Evolutionary conservation across 495 filamentous ascomycete species (phyloP), one percentile per base, ranked within the genome.

Genomic region (Elaphomyces granulatus): DNA sequence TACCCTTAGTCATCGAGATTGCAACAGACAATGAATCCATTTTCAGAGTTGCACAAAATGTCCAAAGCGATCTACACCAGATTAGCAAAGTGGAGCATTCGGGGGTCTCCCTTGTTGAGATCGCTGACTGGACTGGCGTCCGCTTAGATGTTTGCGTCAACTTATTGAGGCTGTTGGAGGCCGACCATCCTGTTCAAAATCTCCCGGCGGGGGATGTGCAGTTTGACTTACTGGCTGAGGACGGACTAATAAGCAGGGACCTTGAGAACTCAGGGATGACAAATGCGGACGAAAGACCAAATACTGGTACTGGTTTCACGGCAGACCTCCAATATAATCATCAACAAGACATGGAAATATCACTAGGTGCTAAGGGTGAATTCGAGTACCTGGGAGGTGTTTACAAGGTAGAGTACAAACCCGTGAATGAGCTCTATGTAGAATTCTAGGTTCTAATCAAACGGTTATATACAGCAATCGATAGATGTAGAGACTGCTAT

Each of bases 91-190:
- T 46, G 7, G 56, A 56, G 28, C 46, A 60, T 34, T 45, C 53
- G 9, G 37, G 47, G 8, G 55, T 59, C 3, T 60, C 56, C 18
- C 46, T 62, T 3, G 7, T 45, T 4, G 58, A 62, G 37, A 60
- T 62, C 44, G 46, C 44, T 15, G 53, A 53, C 34, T 62, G 58
- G 58, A 60, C 58, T 3, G 56, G 58, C 15, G 48, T 60, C n/a
- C 46, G 40, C 20, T 47, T 62, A 33, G 52, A 50, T 32, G 53
- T 49, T 9, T 62, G 55, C 45, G 38, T 62, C 44, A 62, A 62
- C 42, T 60, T 62, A 43, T 38, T 62, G 44, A 51, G 51, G 41
- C 38, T 62, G 4, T 56, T 56, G 15, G 51, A 54, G 39, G 6
- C 37, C 17, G 44, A 46, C 12, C n/a, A n/a, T n/a, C n/a, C n/a